Conservation (phyloP, 1,284 basidiomycete genomes). For the Ceratobasidium sp. region DNA sequence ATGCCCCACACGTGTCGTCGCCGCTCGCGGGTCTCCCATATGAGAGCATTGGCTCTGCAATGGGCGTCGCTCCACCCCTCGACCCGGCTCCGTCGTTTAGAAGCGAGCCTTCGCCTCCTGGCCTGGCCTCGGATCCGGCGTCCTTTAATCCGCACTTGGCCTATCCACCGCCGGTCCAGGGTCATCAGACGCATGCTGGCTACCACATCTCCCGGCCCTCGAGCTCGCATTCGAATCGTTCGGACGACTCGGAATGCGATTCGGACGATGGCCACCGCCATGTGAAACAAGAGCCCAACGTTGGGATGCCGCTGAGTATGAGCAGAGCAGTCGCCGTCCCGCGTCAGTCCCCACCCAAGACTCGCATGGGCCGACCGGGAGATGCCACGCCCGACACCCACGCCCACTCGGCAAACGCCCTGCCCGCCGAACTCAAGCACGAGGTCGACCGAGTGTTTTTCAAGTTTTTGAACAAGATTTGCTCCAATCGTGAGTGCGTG, state of each 20-base stretch:
- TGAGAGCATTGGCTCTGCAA: slow-evolving; percentile 7
- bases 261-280: slow-evolving; percentile 41
- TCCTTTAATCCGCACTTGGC: slow-evolving; percentile 24
- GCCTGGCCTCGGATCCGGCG: slow-evolving; percentile 22
- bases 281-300: slow-evolving; percentile 40
- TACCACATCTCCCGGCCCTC: slow-evolving; percentile 40
- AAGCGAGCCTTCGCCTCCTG: slow-evolving; percentile 32
- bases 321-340: background rate
- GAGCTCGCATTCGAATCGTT: slow-evolving; percentile 35
- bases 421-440: slow-evolving; percentile 82
- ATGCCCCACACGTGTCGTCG: slow-evolving; percentile 43
- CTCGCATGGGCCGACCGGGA: slow-evolving; percentile 16
- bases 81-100: slow-evolving; percentile 24
- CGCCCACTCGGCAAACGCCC: slow-evolving; percentile 64
- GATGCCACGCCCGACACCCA: slow-evolving; percentile 23
- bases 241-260: slow-evolving; percentile 38
- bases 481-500: slow-evolving; percentile 84
- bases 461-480: slow-evolving; percentile 88
- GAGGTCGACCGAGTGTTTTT: slow-evolving; percentile 94
- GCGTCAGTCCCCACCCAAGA: slow-evolving; percentile 33
- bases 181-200: slow-evolving; percentile 29
- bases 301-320: background rate
- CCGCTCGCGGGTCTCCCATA: slow-evolving; percentile 39
- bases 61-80: slow-evolving; percentile 10
- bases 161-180: slow-evolving; percentile 18